Base-by-base conservation (phyloP, 2,329 filamentous ascomycete genomes). In the Verruconis gallopava region DNA sequence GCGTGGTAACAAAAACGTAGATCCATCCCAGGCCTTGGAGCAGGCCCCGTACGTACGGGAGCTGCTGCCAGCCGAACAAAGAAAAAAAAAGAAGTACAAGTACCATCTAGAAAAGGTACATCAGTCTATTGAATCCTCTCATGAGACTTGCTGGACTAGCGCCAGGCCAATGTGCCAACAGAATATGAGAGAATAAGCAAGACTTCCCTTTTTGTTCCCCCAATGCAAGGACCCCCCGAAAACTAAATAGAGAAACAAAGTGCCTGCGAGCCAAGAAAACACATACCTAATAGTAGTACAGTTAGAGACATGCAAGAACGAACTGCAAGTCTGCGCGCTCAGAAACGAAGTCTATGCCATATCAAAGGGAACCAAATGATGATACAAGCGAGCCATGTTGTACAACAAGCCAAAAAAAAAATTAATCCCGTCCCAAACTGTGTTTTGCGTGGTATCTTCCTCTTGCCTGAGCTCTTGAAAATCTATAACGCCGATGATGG, bases 291-390 rank as follows among this genome's bases (percentile, higher is more conserved):
- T 30, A 30, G 25, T 30, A 30, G 25, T 30, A 30, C 25, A 30
- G n/a, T 9, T 30, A 30, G 25, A 30, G 25, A 9, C 6, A 30
- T 30, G 25, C 25, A n/a, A 30, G 25, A 30, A 30, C 25, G 25
- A 9, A 30, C n/a, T n/a, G n/a, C n/a, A n/a, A n/a, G n/a, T n/a
- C n/a, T n/a, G n/a, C n/a, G n/a, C n/a, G n/a, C n/a, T n/a, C n/a
- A 30, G 25, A 30, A 30, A n/a, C 25, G 25, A 30, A n/a, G 25
- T 30, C 25, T 30, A 30, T 30, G 25, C n/a, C 25, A 30, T 30
- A 30, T n/a, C 25, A 30, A n/a, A 30, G 25, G 25, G 25, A 30
- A 30, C 25, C 25, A 30, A 30, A 30, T 30, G 25, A 30, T 30
- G 25, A 9, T 30, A 30, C n/a, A 30, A 9, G n/a, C 25, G n/a